Evolutionary conservation across 1,284 basidiomycete species (phyloP).

Genomic region (Puccinia triticina): DNA sequence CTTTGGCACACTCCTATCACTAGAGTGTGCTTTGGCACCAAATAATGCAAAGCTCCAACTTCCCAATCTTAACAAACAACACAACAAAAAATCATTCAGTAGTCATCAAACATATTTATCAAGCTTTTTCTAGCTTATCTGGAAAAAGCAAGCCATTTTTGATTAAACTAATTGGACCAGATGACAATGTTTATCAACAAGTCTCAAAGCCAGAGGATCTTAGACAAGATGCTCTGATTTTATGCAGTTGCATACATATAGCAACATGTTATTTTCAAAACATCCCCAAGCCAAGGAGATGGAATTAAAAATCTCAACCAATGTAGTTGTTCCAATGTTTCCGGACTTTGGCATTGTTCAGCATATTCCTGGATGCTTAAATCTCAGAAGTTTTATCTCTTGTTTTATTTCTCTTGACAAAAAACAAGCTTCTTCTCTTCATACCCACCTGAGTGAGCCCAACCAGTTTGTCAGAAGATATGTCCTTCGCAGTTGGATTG

Average conservation of each 20-base stretch:
- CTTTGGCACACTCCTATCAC: too few species aligned
- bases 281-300: background rate
- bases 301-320: background rate
- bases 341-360: background rate
- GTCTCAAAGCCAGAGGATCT: background rate
- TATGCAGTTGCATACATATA: background rate
- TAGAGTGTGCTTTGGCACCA: too few species aligned
- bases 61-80: too few species aligned
- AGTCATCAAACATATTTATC: too few species aligned
- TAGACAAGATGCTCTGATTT: constrained; percentile 9
- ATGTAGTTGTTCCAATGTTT: background rate
- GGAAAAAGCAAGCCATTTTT: background rate
- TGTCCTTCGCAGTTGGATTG: background rate
- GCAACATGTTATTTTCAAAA: background rate
- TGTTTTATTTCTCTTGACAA: background rate
- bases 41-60: too few species aligned
- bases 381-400: background rate
- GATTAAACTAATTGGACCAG: background rate
- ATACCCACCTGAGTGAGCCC: background rate
- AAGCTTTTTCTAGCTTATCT: background rate
- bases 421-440: too few species aligned
- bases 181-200: background rate
- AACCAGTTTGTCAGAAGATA: background rate
- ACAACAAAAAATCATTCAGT: too few species aligned
- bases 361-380: background rate